phyloP scores from a whole-genome alignment of 2,329 filamentous ascomycete species.

The Trichophaea hybrida region DNA sequence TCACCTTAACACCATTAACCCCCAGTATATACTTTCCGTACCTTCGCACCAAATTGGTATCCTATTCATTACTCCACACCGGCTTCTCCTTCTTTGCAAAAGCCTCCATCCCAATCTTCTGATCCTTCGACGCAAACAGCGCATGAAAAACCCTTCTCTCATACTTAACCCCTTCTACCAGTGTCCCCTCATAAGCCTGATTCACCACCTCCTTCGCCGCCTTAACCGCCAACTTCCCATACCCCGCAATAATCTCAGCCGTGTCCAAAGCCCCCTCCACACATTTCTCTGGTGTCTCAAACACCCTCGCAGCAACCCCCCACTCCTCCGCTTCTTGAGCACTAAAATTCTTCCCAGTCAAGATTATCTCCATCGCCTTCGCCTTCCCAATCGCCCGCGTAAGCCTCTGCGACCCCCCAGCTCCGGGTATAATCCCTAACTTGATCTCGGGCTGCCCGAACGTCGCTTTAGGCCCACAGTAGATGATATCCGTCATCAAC shows the following conservation, averaged over 20 bases:
- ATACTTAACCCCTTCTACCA: constrained; percentile 86
- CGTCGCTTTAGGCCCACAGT: constrained; percentile 71
- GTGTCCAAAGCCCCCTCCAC: constrained; percentile 69
- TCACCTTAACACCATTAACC: neutral
- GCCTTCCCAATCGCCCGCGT: constrained; percentile 72
- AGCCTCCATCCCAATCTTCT: constrained; percentile 93
- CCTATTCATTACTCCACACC: constrained; percentile 69
- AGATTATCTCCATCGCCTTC: constrained; percentile 78
- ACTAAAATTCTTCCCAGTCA: constrained; percentile 71
- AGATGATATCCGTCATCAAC: constrained; percentile 93
- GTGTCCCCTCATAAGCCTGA: constrained; percentile 82
- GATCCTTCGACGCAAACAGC: constrained; percentile 84
- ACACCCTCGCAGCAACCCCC: constrained; percentile 75
- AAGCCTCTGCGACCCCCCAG: constrained; percentile 77
- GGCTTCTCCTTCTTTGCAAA: constrained; percentile 92
- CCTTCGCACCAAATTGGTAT: neutral
- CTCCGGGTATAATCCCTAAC: constrained; percentile 80
- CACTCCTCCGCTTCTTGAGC: constrained; percentile 76
- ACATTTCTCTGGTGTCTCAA: constrained; percentile 65
- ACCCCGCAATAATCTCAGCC: constrained; percentile 76
- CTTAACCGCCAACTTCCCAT: constrained; percentile 73
- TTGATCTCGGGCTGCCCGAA: constrained; percentile 98
- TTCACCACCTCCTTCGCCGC: constrained; percentile 97
- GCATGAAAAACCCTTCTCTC: constrained; percentile 88
- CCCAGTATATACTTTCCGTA: neutral